These are phyloP conservation scores for Pisolithus orientalis DNA, from an alignment of 768 basidiomycete genomes.

Conservation along the genomic window DNA sequence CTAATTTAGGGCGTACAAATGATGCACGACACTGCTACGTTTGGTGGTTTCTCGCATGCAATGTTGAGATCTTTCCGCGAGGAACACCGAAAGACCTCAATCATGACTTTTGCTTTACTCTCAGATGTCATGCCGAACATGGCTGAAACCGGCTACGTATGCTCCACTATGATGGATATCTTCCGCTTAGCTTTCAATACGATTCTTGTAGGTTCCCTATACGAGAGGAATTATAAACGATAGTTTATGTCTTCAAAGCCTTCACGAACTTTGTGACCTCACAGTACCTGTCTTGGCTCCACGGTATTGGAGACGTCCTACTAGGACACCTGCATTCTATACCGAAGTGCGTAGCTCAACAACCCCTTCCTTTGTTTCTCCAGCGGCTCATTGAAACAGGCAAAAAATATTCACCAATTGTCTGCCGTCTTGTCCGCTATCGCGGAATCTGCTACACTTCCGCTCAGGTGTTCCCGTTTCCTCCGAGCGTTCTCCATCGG, in stretches of 20 bases:
- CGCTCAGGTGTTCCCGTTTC: slow-evolving; percentile 41
- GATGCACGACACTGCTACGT: slow-evolving; percentile 52
- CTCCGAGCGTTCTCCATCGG: background rate
- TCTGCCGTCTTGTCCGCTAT: slow-evolving; percentile 56
- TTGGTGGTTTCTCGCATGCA: slow-evolving; percentile 58
- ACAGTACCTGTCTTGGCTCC: slow-evolving; percentile 46
- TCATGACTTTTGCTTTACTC: slow-evolving; percentile 51
- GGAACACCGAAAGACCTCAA: slow-evolving; percentile 59
- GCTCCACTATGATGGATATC: slow-evolving; percentile 11
- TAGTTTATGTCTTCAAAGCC: slow-evolving; percentile 47
- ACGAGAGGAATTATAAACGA: slow-evolving; percentile 53
- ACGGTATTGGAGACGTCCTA: slow-evolving; percentile 33
- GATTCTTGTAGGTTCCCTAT: slow-evolving; percentile 25
- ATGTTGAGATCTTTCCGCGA: slow-evolving; percentile 60
- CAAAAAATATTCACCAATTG: slow-evolving; percentile 36
- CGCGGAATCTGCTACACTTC: slow-evolving; percentile 53
- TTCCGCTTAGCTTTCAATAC: background rate
- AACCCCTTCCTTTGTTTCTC: slow-evolving; percentile 1
- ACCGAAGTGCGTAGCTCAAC: slow-evolving; percentile 23
- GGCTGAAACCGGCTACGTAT: slow-evolving; percentile 39
- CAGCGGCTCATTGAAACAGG: slow-evolving; percentile 18
- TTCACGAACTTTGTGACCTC: slow-evolving; percentile 44
- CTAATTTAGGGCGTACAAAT: slow-evolving; percentile 59
- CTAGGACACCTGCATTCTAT: slow-evolving; percentile 19
- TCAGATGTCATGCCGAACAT: slow-evolving; percentile 35